A percentile compares a stretch with the other conserved stretches of the same genome.
phyloP scores from a whole-genome alignment of 2,329 filamentous ascomycete genomes.

The Hymenotorrendiella dingleyae region DNA sequence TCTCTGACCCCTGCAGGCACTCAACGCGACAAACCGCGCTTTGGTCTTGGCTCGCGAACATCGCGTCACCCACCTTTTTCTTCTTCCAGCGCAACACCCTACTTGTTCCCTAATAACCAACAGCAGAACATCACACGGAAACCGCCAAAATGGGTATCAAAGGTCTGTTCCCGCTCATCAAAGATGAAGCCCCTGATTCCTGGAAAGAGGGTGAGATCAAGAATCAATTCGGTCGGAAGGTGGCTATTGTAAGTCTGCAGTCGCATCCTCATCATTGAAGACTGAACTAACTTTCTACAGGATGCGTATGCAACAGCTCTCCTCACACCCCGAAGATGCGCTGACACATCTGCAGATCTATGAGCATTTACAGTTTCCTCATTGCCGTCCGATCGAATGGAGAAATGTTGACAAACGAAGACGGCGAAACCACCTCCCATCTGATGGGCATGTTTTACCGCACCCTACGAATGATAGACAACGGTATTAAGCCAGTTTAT shows the following conservation, averaged over 20 bases:
- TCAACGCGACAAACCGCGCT: conserved; percentile 21
- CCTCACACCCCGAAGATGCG: background rate
- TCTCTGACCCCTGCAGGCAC: conserved; percentile 13
- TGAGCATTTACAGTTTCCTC: conserved; percentile 99
- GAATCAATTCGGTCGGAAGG: conserved; percentile 96
- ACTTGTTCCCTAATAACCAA: background rate
- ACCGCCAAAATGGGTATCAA: conserved; percentile 54
- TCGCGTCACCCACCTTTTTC: conserved; percentile 23
- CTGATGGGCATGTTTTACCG: conserved; percentile 99
- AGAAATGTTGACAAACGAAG: conserved; percentile 91
- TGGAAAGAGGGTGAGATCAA: conserved; percentile 98
- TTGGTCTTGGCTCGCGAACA: no score
- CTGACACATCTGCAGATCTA: conserved; percentile 56
- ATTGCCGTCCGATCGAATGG: conserved; percentile 96
- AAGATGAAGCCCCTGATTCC: conserved; percentile 89
- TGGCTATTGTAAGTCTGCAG: conserved; percentile 72
- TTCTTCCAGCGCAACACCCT: background rate
- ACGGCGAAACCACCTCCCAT: conserved; percentile 94
- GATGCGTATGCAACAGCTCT: conserved; percentile 45
- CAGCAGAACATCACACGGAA: background rate
- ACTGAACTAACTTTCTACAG: conserved; percentile 32
- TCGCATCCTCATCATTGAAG: conserved; percentile 2
- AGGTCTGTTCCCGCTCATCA: conserved; percentile 74
- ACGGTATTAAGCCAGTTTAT: conserved; percentile 96
- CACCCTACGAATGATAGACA: conserved; percentile 95